Base-by-base conservation (phyloP, 768 basidiomycete species). In the Rhodotorula kratochvilovae region DNA sequence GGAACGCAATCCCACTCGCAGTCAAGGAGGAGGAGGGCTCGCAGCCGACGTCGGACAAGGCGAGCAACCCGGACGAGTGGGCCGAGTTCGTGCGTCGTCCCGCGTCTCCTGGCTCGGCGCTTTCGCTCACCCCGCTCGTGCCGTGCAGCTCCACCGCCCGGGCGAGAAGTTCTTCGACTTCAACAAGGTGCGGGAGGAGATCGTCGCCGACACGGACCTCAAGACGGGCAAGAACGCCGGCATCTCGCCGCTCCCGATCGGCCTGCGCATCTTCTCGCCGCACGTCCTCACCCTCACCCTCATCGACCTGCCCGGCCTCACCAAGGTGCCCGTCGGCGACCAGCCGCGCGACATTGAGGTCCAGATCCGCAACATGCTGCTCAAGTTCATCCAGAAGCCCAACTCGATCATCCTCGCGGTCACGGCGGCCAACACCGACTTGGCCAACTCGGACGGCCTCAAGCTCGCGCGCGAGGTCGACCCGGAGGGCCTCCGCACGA, bases 151-250 rank as follows among this genome's bases (percentile, higher is more conserved):
- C 43, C 73, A 93, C 77, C 85, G 97, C 50, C 96, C 95, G 0
- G 90, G 90, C 70, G 90, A 98, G 83, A 99, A 98, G 82, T 94
- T 98, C 82, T 91, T 89, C 80, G 95, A 99, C 83, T 99, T 99
- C 83, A 85, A 87, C 76, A 94, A 96, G 85, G 96, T 98, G 79
- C 85, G 95, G 68, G 91, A 89, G 51, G 96, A 99, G 82, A 99
- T 99, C 75, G 86, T 97, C 42, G 87, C 88, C 73, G 96, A 99
- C 81, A 99, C 96, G 1, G 96, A 98, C 80, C 90, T 91, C 68
- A 98, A 98, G 86, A 99, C 96, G 0, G 96, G 96, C 68, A 90
- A 90, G 81, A 99, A 99, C 79, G 94, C 95, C 53, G 84, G 96
- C 68, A 97, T 98, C 78, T 98, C 96, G 3, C 92, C 96, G 23